phyloP scores from a whole-genome alignment of 257 asterid species.

The Misopates orontium region DNA sequence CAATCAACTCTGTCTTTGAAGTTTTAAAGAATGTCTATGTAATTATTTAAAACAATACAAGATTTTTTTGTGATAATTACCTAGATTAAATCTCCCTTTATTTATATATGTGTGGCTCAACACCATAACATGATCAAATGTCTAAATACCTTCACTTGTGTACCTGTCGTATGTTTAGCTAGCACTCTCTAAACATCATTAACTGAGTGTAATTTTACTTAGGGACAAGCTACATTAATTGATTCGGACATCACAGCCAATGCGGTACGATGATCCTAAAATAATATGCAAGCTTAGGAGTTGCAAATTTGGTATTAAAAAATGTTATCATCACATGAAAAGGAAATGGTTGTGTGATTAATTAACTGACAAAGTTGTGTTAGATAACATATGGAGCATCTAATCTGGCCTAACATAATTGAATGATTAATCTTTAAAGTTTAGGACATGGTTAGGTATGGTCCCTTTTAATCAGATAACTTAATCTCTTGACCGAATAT shows the following conservation, averaged over 20 bases:
- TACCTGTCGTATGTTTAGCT: background rate
- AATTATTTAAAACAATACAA: no score
- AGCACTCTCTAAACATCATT: background rate
- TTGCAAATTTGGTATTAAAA: slow-evolving; percentile 32
- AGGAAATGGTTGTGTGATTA: slow-evolving; percentile 32
- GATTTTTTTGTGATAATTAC: no score
- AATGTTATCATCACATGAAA: slow-evolving; percentile 33
- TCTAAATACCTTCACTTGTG: no score
- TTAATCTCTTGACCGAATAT: background rate
- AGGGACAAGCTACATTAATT: slow-evolving; percentile 25
- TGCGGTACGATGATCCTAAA: slow-evolving; percentile 41
- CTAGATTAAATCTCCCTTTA: no score
- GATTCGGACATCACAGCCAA: slow-evolving; percentile 39
- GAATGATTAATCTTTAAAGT: slow-evolving; percentile 30
- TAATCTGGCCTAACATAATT: slow-evolving; percentile 33
- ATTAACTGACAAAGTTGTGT: slow-evolving; percentile 51
- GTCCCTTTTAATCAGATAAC: background rate
- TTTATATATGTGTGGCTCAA: no score
- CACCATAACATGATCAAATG: no score
- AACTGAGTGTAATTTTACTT: slow-evolving; percentile 17
- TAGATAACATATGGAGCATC: slow-evolving; percentile 33
- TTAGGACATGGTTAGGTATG: slow-evolving; percentile 35
- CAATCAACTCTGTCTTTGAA: no score
- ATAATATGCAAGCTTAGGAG: slow-evolving; percentile 21
- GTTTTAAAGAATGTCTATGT: no score